Percentiles rank a stretch among this genome's conserved stretches.
phyloP scores from a whole-genome alignment of 305 asterid genomes.

The Fraxinus ornus region DNA sequence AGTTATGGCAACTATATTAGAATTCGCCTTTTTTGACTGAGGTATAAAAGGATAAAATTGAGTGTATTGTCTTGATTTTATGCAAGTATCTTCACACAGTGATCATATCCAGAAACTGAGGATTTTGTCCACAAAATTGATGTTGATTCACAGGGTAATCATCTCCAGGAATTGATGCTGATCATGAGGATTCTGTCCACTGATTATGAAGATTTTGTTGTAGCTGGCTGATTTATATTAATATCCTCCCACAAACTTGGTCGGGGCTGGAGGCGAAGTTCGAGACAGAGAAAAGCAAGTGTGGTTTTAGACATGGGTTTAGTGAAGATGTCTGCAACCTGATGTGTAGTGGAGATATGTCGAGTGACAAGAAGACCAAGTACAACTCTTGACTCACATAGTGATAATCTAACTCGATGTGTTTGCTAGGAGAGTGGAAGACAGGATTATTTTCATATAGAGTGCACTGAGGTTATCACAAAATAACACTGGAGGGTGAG shows the following conservation, averaged over 20 bases:
- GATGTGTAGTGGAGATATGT: neutral
- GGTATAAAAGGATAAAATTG: no score
- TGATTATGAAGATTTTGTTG: no score
- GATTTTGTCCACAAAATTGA: no score
- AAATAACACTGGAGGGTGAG: neutral
- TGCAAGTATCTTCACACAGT: no score
- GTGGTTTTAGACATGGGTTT: neutral
- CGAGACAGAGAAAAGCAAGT: neutral
- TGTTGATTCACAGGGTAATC: no score
- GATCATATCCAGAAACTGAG: no score
- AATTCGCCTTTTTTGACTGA: no score
- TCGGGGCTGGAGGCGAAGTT: neutral
- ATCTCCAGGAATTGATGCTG: no score
- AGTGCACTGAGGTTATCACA: neutral
- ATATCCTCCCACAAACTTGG: neutral
- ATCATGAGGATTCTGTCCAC: no score
- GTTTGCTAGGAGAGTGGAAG: neutral
- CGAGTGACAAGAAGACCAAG: neutral
- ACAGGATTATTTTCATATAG: neutral
- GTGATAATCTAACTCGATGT: neutral
- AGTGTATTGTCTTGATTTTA: no score
- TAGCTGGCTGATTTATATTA: neutral
- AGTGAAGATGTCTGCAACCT: neutral
- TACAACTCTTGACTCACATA: neutral
- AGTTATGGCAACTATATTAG: no score